phyloP scores from a whole-genome alignment of 345 rosid species.

The Anastatica hierochuntica region DNA sequence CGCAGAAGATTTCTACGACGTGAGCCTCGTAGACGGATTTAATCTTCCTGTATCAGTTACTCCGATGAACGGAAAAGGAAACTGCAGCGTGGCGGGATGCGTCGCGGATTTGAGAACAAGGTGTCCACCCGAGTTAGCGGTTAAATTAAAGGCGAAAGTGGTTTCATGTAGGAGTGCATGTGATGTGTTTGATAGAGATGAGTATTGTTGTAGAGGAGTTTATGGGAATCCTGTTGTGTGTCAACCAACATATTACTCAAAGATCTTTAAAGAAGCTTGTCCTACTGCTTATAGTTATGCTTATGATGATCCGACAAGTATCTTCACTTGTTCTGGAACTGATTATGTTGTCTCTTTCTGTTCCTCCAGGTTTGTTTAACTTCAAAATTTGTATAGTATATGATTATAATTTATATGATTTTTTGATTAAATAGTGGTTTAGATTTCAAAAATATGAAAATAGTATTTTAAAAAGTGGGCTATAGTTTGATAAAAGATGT shows the following conservation, averaged over 20 bases:
- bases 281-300: slow-evolving; percentile 84
- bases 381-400: too few species aligned
- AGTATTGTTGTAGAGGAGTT: slow-evolving; percentile 68
- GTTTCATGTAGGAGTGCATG: slow-evolving; percentile 80
- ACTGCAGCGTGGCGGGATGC: slow-evolving; percentile 59
- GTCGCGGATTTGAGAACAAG: slow-evolving; percentile 37
- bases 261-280: slow-evolving; percentile 69
- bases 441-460: too few species aligned
- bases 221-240: slow-evolving; percentile 48
- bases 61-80: slow-evolving; percentile 62
- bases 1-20: slow-evolving; percentile 50
- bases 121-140: slow-evolving; percentile 61
- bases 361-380: slow-evolving; percentile 34
- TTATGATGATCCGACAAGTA: slow-evolving; percentile 77
- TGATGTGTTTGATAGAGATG: slow-evolving; percentile 78
- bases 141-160: slow-evolving; percentile 47
- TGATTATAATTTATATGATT: not conserved
- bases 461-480: too few species aligned
- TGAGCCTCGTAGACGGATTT: slow-evolving; percentile 90
- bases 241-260: slow-evolving; percentile 66
- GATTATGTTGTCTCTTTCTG: slow-evolving; percentile 78
- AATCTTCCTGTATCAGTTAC: slow-evolving; percentile 54
- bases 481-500: too few species aligned
- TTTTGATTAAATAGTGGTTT: too few species aligned
- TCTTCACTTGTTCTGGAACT: slow-evolving; percentile 55